These are phyloP conservation scores for Phalaenopsis hybrid DNA, from an alignment of 116 monocot species.

Conservation along the genomic window DNA sequence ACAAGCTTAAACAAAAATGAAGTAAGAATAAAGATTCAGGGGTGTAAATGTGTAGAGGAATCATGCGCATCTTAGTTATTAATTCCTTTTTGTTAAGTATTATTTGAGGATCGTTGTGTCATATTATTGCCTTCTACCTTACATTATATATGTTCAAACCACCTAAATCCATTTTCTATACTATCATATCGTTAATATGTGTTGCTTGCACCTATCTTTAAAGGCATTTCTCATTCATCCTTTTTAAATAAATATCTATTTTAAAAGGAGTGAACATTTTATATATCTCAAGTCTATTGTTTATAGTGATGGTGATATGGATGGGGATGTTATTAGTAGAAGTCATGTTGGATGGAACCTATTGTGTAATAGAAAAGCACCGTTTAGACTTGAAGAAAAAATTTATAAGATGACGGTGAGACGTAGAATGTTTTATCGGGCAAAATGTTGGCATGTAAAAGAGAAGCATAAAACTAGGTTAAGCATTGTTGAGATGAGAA, in stretches of 20 bases:
- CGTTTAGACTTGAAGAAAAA: no score
- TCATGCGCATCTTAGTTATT: neutral
- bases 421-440: no score
- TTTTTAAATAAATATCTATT: neutral
- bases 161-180: neutral
- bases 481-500: no score
- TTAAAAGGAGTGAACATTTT: neutral
- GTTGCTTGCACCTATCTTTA: neutral
- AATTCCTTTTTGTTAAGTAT: neutral
- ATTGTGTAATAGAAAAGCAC: no score
- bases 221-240: neutral
- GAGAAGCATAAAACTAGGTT: no score
- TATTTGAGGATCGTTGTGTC: neutral
- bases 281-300: no score
- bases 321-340: no score
- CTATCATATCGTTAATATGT: neutral
- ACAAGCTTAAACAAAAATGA: neutral
- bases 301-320: no score
- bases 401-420: no score
- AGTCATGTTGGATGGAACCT: no score
- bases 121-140: neutral
- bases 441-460: no score
- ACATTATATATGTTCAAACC: neutral
- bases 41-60: neutral
- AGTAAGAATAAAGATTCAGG: neutral